Conservation (phyloP, 176 grass and related monocot species). For the Typha latifolia region DNA sequence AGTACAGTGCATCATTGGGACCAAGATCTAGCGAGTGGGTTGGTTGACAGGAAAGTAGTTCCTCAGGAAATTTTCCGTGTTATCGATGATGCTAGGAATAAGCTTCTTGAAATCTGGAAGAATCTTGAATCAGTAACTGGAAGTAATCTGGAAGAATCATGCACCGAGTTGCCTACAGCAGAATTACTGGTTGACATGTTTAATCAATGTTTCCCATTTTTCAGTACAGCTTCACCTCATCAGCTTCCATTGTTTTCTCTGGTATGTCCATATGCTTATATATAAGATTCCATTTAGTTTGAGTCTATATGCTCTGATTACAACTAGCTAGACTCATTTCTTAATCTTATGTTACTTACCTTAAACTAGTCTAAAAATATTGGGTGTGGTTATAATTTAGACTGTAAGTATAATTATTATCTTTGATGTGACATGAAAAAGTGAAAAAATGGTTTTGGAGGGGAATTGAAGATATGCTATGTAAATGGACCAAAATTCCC, state of each 20-base stretch:
- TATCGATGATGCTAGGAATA: constrained; percentile 43
- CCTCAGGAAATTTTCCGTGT: constrained; percentile 23
- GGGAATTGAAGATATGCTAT: too few relatives aligned
- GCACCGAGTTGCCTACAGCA: constrained; percentile 27
- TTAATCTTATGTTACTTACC: too few relatives aligned
- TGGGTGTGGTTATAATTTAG: too few relatives aligned
- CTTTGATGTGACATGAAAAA: too few relatives aligned
- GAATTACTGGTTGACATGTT: constrained; percentile 52
- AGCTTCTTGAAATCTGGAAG: constrained; percentile 54
- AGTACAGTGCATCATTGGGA: constrained; percentile 31
- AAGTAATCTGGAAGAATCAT: constrained; percentile 14
- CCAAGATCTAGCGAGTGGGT: constrained; percentile 23
- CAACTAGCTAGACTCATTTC: too few relatives aligned
- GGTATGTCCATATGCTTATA: constrained; percentile 29
- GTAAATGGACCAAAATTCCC: too few relatives aligned
- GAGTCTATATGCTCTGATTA: too few relatives aligned
- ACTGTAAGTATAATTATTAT: too few relatives aligned
- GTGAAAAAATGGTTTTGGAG: too few relatives aligned
- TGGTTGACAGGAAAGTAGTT: constrained; percentile 19
- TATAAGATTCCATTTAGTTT: too few relatives aligned
- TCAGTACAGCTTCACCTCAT: constrained; percentile 34
- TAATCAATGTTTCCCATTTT: constrained; percentile 53
- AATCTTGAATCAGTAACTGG: constrained; percentile 29
- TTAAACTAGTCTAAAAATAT: too few relatives aligned
- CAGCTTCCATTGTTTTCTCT: constrained; percentile 42